Conservation (phyloP, 164 flowering plant species). For the Cinnamomum chago region DNA sequence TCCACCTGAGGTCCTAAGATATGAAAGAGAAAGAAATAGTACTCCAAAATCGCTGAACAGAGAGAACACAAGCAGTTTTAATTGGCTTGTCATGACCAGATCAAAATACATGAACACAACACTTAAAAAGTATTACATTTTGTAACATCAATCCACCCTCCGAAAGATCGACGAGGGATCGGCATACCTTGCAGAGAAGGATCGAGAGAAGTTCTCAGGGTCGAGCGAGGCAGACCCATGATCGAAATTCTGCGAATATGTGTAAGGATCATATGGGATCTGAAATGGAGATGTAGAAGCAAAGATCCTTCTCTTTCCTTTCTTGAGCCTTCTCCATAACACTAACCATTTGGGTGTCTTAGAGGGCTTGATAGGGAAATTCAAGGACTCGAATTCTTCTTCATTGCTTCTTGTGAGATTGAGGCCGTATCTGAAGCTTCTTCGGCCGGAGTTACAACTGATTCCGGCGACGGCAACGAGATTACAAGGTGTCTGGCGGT, state of each 20-base stretch:
- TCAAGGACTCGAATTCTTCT: neutral
- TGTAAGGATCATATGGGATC: constrained; percentile 37
- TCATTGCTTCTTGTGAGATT: neutral
- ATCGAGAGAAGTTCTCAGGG: constrained; percentile 44
- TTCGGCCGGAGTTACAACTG: constrained; percentile 1
- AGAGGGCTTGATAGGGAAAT: neutral
- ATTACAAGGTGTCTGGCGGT: neutral
- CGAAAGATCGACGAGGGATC: constrained; percentile 33
- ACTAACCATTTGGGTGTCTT: neutral
- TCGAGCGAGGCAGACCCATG: constrained; percentile 44
- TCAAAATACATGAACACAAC: neutral
- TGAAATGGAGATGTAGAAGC: constrained; percentile 11
- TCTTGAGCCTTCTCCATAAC: constrained; percentile 3
- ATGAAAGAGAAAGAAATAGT: too few relatives aligned
- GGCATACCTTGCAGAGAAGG: constrained; percentile 60
- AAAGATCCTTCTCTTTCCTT: constrained; percentile 20
- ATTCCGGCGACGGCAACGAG: neutral
- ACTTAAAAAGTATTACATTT: neutral
- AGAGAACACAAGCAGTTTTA: neutral
- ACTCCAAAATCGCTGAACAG: neutral
- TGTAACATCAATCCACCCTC: constrained; percentile 11
- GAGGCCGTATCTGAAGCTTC: neutral
- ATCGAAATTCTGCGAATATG: constrained; percentile 61
- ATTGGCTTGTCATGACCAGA: neutral
- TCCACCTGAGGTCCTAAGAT: too few relatives aligned